These are phyloP conservation scores for Dryas drummondii DNA, from an alignment of 306 rosid genomes.

Conservation along the genomic window DNA sequence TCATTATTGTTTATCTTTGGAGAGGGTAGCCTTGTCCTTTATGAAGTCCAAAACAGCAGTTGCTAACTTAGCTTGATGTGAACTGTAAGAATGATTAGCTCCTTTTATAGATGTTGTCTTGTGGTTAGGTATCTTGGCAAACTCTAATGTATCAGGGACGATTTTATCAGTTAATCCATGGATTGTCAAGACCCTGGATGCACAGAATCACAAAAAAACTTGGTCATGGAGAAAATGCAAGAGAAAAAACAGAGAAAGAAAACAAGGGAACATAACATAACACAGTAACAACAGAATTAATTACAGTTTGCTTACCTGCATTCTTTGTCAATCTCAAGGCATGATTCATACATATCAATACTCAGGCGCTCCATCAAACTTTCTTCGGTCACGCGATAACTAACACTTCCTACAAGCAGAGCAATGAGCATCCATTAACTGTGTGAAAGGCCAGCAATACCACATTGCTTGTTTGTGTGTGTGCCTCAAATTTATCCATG, in stretches of 20 bases:
- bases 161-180: slow-evolving; percentile 57
- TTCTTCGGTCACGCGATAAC: slow-evolving; percentile 51
- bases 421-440: neutral
- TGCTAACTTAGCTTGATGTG: slow-evolving; percentile 48
- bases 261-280: neutral
- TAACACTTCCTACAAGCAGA: slow-evolving; percentile 32
- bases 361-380: slow-evolving; percentile 56
- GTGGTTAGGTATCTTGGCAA: slow-evolving; percentile 73
- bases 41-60: slow-evolving; percentile 42
- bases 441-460: neutral
- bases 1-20: too few species aligned
- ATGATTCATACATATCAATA: slow-evolving; percentile 58
- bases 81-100: slow-evolving; percentile 54
- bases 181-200: slow-evolving; percentile 59
- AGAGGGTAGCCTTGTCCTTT: slow-evolving; percentile 26
- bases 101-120: slow-evolving; percentile 53
- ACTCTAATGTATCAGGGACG: slow-evolving; percentile 59
- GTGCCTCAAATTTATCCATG: neutral
- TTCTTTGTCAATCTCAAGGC: slow-evolving; percentile 56
- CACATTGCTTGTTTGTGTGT: too few species aligned
- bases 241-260: neutral
- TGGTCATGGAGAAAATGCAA: neutral
- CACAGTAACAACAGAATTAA: too few species aligned
- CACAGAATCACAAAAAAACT: neutral
- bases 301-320: slow-evolving; percentile 50